A percentile compares a stretch with the other conserved stretches of the same genome.
These are phyloP conservation scores for cucumber (Cucumis sativus) DNA, from an alignment of 306 rosid species.

Conservation along the genomic window DNA sequence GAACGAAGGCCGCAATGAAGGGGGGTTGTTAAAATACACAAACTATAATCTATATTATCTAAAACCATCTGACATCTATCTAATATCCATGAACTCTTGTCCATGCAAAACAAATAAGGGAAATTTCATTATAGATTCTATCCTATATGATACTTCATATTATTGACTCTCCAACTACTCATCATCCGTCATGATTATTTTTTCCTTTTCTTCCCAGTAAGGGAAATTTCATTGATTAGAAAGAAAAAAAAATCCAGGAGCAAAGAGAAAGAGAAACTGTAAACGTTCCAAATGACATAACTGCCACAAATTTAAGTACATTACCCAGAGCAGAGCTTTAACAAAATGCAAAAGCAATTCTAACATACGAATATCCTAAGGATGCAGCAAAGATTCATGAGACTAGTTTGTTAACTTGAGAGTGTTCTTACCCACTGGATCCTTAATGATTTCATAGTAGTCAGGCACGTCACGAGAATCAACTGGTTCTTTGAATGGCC, in stretches of 20 bases:
- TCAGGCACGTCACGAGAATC: slow-evolving; percentile 90
- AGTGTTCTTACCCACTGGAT: slow-evolving; percentile 71
- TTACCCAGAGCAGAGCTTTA: background rate
- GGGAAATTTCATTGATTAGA: background rate
- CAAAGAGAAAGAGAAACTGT: background rate
- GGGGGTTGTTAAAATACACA: background rate
- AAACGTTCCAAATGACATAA: background rate
- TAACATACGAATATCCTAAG: background rate
- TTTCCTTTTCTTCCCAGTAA: background rate
- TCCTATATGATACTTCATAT: background rate
- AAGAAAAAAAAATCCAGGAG: background rate
- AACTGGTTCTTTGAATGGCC: slow-evolving; percentile 99
- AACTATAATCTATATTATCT: background rate
- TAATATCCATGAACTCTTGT: background rate
- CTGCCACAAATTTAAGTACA: background rate
- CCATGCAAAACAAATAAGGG: background rate
- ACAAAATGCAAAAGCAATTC: background rate
- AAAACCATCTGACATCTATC: background rate
- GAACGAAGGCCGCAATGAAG: background rate
- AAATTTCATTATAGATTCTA: no score
- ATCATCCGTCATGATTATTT: background rate
- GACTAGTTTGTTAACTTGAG: background rate
- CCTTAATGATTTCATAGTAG: slow-evolving; percentile 88
- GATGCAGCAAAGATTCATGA: background rate
- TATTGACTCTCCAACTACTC: background rate